A percentile compares a stretch with the other conserved stretches of the same genome.
Evolutionary conservation across 805 yeast species (phyloP).

Genomic region (Lipomyces kockii): DNA sequence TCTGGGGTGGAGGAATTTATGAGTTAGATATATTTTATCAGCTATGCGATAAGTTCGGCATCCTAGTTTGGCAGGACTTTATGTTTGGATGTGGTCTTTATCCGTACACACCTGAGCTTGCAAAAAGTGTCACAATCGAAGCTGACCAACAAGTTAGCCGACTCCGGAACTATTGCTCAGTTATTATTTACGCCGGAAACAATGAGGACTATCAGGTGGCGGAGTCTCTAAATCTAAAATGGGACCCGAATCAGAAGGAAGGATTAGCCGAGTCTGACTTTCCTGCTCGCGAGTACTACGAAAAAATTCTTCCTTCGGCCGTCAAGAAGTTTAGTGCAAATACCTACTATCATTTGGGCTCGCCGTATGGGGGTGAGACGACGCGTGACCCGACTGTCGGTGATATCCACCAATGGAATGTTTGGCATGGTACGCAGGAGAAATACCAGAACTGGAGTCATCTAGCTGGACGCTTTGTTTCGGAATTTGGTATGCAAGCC

Average conservation of each 20-base stretch:
- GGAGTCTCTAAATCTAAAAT: conserved; percentile 41
- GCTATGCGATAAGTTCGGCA: conserved; percentile 52
- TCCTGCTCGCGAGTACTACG: conserved; percentile 54
- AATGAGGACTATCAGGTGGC: conserved; percentile 56
- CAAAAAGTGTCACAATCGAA: conserved; percentile 48
- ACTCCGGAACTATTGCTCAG: conserved; percentile 50
- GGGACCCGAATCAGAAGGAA: conserved; percentile 31
- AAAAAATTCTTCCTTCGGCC: conserved; percentile 48
- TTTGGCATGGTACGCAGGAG: conserved; percentile 60
- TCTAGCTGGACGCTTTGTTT: conserved; percentile 55
- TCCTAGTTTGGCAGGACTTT: conserved; percentile 61
- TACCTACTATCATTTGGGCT: conserved; percentile 54
- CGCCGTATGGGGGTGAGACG: conserved; percentile 54
- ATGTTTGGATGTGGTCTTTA: conserved; percentile 64
- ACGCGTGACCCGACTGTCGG: conserved; percentile 51
- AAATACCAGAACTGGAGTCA: conserved; percentile 56
- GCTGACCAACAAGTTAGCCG: conserved; percentile 49
- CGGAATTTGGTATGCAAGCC: conserved; percentile 61
- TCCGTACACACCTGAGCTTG: conserved; percentile 51
- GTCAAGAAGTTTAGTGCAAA: conserved; percentile 41
- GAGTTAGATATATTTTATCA: conserved; percentile 52
- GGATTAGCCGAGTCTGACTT: conserved; percentile 26
- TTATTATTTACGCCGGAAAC: conserved; percentile 52
- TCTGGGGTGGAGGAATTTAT: conserved; percentile 58
- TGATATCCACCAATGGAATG: conserved; percentile 61